Conservation (phyloP, 2,329 filamentous ascomycete species). For the Penicillium digitatum region DNA sequence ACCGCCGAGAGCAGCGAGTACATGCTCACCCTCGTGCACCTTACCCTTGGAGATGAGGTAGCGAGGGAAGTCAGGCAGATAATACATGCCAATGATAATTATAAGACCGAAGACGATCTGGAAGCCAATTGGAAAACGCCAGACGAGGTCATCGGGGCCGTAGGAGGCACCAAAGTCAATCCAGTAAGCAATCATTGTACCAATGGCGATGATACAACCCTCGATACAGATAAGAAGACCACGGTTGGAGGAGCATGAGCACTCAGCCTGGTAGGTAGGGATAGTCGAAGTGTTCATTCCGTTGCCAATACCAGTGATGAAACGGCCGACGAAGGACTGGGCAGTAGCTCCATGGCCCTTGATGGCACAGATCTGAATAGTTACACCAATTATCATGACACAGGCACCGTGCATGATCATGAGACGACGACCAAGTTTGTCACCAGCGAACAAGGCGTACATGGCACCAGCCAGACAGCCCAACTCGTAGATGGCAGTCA, state of each 20-base stretch:
- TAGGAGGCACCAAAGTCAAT: constrained; percentile 48
- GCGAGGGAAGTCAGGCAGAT: constrained; percentile 45
- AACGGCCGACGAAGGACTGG: constrained; percentile 53
- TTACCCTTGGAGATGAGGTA: constrained; percentile 46
- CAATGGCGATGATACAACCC: constrained; percentile 51
- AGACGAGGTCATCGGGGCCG: constrained; percentile 36
- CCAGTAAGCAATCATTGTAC: constrained; percentile 52
- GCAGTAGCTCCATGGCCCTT: constrained; percentile 37
- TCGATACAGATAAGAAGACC: constrained; percentile 60
- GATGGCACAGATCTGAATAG: constrained; percentile 37
- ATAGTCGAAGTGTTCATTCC: constrained; percentile 56
- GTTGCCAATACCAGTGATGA: constrained; percentile 53
- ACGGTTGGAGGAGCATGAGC: constrained; percentile 54
- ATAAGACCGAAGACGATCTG: constrained; percentile 50
- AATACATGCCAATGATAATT: constrained; percentile 43
- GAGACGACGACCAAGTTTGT: constrained; percentile 37
- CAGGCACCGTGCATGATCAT: constrained; percentile 56
- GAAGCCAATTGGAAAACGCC: constrained; percentile 54
- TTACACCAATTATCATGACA: constrained; percentile 46
- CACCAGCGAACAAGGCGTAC: constrained; percentile 36
- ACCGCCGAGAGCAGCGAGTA: constrained; percentile 51
- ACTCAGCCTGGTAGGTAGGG: constrained; percentile 54
- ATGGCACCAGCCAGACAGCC: constrained; percentile 39
- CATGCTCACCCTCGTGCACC: constrained; percentile 47
- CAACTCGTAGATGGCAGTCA: constrained; percentile 34